A percentile compares a stretch with the other conserved stretches of the same genome.
Evolutionary conservation across 1,284 basidiomycete species (phyloP).

Genomic region (Mrakiaceae sp.): DNA sequence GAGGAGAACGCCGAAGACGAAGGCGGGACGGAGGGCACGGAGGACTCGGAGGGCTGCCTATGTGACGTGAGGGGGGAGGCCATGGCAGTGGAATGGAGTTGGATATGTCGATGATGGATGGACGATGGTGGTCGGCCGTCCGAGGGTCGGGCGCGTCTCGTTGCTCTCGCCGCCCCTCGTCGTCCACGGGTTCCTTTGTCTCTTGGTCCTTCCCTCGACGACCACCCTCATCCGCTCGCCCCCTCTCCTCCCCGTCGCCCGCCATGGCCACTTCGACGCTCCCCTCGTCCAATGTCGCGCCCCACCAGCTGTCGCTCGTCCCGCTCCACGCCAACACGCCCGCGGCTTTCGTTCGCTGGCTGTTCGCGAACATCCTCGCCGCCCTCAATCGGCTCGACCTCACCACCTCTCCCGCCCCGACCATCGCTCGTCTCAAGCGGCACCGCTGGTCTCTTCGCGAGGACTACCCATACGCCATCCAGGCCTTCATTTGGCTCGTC

Average conservation of each 20-base stretch:
- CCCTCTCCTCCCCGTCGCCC: neutral
- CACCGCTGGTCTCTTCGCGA: constrained; percentile 53
- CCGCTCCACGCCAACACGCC: constrained; percentile 22
- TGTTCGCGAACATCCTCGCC: constrained; percentile 29
- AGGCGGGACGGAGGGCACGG: neutral
- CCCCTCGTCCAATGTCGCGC: neutral
- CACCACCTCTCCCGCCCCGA: constrained; percentile 57
- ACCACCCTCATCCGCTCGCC: neutral
- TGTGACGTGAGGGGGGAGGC: no score
- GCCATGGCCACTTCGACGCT: neutral
- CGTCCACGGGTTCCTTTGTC: neutral
- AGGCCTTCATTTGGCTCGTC: constrained; percentile 50
- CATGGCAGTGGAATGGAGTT: no score
- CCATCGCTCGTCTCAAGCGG: constrained; percentile 49
- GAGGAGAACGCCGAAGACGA: no score
- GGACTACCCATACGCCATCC: constrained; percentile 47
- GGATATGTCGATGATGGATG: no score
- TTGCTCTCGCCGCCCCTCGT: neutral
- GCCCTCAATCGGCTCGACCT: constrained; percentile 53
- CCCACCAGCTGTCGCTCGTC: constrained; percentile 8
- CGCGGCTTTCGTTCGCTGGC: constrained; percentile 22
- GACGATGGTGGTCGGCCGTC: no score
- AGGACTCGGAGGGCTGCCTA: no score
- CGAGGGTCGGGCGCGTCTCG: neutral
- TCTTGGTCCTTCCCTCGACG: neutral